Evolutionary conservation across 768 basidiomycete genomes (phyloP).

Genomic region (Russula foetens): DNA sequence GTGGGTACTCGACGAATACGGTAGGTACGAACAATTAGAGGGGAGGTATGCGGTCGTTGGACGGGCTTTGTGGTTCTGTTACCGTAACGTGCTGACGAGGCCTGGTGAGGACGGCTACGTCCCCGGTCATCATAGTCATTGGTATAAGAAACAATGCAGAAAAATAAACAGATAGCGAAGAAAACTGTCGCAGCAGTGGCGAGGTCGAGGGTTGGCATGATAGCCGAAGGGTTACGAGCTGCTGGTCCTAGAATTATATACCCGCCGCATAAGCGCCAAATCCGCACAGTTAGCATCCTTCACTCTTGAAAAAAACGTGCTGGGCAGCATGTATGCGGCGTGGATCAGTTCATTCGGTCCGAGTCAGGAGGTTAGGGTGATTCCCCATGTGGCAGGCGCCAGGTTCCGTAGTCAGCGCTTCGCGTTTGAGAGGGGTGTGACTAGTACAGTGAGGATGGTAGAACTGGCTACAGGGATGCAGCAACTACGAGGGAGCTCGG

Average conservation of each 20-base stretch:
- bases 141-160: neutral
- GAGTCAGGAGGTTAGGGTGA: no score
- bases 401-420: no score
- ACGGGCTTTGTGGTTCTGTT: neutral
- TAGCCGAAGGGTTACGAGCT: neutral
- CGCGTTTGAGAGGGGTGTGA: no score
- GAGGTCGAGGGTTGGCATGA: neutral
- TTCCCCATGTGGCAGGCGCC: no score
- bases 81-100: neutral
- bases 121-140: neutral
- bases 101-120: neutral
- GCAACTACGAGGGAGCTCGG: no score
- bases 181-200: neutral
- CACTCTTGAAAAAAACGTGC: no score
- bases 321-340: no score
- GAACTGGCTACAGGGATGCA: no score
- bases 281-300: no score
- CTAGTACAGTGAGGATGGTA: no score
- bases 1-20: neutral
- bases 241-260: neutral
- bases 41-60: neutral
- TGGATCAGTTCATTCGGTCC: no score
- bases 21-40: neutral
- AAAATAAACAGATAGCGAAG: neutral
- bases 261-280: no score